Evolutionary conservation across 108 stramenopile genomes (phyloP), one percentile per base, ranked within the genome.

Genomic region (Hondaea fermentalgiana): DNA sequence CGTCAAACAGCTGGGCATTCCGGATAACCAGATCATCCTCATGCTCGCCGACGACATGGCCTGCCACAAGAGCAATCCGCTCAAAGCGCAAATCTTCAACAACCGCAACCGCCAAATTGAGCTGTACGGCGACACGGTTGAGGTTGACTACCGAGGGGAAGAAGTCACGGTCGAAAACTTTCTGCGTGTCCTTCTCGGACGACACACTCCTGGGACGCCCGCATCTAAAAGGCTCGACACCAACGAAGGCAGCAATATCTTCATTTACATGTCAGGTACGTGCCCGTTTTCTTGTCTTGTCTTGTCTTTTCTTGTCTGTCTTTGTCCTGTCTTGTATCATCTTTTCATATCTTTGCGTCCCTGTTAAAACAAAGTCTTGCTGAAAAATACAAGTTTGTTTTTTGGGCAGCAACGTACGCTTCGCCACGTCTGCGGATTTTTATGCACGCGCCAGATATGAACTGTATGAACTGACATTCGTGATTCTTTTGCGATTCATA

Each of bases 141-240:
- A 97, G 87, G 93, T 98, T 25, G 97, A 98, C 91, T 98, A 96
- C 92, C 91, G 95, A 4, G 97, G 97, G 23, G 95, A 96, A 43
- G 98, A 98, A 91, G 98, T 98, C 29, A 97, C 97, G 1, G 96
- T 97, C 19, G 95, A 96, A 89, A 97, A 95, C 69, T 97, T 98
- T 87, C 44, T 97, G 12, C 90, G 95, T 47, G 94, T 95, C 25
- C 88, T 96, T 71, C 88, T 94, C 59, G 96, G 96, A 44, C 72
- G 89, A 71, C 93, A 87, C 88, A 91, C 59, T 59, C 60, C 57
- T 35, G 93, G 93, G 25, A 88, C 87, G 16, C 87, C 89, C 5
- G 43, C 14, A 47, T 87, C 87, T 5, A 29, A 35, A 44, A 57
- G 88, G 5, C 88, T 90, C 58, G 59, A 88, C 72, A 88, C 90